phyloP scores from a whole-genome alignment of 169 alveolate species.

The Plasmodium fragile region DNA sequence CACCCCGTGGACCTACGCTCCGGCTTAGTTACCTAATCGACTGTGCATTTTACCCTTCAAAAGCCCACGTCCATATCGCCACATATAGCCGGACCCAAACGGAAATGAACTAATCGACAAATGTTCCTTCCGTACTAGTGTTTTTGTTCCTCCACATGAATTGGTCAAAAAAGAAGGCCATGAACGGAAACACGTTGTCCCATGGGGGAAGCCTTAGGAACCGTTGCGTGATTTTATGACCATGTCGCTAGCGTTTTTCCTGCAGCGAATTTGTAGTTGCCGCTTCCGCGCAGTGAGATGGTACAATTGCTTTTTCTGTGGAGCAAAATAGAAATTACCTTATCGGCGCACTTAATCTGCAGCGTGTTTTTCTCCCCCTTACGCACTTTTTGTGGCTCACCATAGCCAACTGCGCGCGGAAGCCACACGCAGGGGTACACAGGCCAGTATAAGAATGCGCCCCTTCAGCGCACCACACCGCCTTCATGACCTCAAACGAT shows the following conservation, averaged over 20 bases:
- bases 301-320: neutral
- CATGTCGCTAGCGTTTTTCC: neutral
- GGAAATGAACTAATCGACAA: neutral
- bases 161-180: neutral
- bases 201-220: neutral
- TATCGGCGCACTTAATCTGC: neutral
- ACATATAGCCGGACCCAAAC: neutral
- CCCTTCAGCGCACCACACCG: neutral
- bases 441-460: neutral
- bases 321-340: neutral
- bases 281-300: neutral
- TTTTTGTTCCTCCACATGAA: neutral
- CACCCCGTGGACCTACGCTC: neutral
- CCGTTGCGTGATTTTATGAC: neutral
- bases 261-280: neutral
- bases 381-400: neutral
- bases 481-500: neutral
- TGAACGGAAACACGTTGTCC: neutral
- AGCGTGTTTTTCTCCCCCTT: neutral
- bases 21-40: neutral
- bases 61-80: neutral
- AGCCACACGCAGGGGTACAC: neutral
- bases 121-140: neutral
- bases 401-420: neutral
- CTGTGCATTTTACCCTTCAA: neutral